These are phyloP conservation scores for Elongisporangium undulatum DNA, from an alignment of 352 stramenopile species.

Conservation along the genomic window DNA sequence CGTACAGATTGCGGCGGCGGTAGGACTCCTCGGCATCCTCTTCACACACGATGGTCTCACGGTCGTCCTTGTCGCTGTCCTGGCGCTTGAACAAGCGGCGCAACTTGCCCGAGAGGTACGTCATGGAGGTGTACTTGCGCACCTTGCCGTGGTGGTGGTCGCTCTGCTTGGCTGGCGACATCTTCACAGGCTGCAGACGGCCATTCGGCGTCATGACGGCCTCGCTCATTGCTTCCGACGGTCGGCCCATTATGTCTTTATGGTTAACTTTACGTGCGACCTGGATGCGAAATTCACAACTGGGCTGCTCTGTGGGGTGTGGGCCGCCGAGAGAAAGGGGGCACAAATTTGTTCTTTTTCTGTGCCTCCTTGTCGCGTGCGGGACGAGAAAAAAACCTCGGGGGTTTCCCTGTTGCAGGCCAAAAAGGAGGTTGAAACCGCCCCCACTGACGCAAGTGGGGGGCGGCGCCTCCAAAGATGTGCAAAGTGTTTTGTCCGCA, in stretches of 20 bases:
- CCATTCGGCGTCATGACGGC: neutral
- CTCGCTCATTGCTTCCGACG: neutral
- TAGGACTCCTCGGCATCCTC: conserved; percentile 44
- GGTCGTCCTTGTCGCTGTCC: conserved; percentile 11
- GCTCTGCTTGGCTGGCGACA: neutral
- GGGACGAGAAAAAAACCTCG: neutral
- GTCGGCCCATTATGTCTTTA: neutral
- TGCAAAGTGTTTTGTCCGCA: neutral
- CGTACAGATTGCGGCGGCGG: conserved; percentile 35
- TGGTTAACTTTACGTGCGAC: neutral
- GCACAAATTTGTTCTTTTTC: neutral
- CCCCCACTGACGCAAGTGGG: neutral
- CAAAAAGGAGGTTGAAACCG: neutral
- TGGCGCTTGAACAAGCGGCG: conserved; percentile 46
- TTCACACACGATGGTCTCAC: conserved; percentile 54
- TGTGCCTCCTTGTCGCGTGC: neutral
- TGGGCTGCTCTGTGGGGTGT: neutral
- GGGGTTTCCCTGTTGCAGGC: neutral
- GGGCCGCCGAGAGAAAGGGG: neutral
- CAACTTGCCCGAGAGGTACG: conserved; percentile 51
- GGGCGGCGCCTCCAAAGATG: neutral
- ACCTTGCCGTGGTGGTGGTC: conserved; percentile 7
- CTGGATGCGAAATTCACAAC: neutral
- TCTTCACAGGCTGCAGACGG: neutral
- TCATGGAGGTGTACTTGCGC: conserved; percentile 57